Base-by-base conservation (phyloP, 164 flowering plant genomes). In the Stephania japonica region DNA sequence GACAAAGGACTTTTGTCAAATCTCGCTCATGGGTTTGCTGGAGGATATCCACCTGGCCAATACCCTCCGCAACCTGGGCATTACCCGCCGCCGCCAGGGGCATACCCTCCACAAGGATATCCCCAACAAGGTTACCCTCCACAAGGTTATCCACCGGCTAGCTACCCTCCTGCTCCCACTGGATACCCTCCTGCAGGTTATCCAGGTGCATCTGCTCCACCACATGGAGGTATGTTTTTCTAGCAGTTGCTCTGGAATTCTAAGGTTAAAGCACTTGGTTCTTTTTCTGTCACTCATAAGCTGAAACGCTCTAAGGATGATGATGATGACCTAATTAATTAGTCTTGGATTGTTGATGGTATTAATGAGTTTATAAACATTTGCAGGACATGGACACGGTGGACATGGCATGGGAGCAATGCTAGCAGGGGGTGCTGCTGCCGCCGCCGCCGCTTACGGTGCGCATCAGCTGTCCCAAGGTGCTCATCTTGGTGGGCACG, bases 361-460 rank as follows among this genome's bases (percentile, higher is more conserved):
- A 18, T n/a, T 53, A 0, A 44, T 7, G 3, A 47, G 3, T 47
- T 47, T 6, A 47, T 6, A 47, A 47, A 47, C 53, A 47, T 47
- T 42, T 42, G 27, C 80, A 84, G 89, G 90, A 16, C 86, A 82
- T 77, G 82, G 83, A n/a, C 25, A 38, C 72, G 86, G 87, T 53
- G 50, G 70, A 41, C 41, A 18, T 21, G 82, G 84, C 18, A 78
- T 85, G 81, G 93, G 91, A 32, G 78, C 71, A 62, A 1, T 91
- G 80, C 75, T 91, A 70, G 92, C 94, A 14, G 93, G 97, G 5
- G 97, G 92, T 67, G 94, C 90, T 10, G 90, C 92, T 0, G 92
- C 92, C 21, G 97, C 94, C 0, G 92, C 97, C n/a, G 92, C 88
- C 24, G 92, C 90, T 61, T 86, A 84, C 71, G 94, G 94, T 16